Evolutionary conservation across 139 green algal genomes (phyloP), one percentile per base, ranked within the genome.

Genomic region (Chlamydomonas sp.): DNA sequence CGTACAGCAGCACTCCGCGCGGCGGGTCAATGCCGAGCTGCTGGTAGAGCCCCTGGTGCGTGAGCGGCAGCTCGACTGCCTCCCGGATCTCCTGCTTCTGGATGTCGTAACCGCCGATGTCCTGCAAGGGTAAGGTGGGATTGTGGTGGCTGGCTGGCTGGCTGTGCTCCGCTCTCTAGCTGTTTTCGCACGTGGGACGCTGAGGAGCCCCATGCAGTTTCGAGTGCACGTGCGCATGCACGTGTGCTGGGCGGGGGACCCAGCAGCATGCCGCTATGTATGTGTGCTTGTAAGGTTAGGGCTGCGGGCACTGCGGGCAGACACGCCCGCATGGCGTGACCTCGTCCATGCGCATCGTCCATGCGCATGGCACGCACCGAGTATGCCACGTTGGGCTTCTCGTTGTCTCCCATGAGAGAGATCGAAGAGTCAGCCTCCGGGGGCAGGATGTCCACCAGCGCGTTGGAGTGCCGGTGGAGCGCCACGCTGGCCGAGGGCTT

Each of bases 71-170:
- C 88, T 99, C 95, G 62, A 99, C 95, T 30, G 95, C 95, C 81
- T 99, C 95, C 37, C 89, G 84, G 76, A 99, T 99, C 79, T 99
- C 95, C 83, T 99, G 95, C 77, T 98, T 98, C 83, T 99, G 95
- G 48, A 96, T 93, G 76, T 99, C 95, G 62, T 95, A 87, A 26
- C 95, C 95, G 58, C 95, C 95, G 72, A 99, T 97, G 79, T 99
- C 95, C 77, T 92, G 76, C n/a, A n/a, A n/a, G n/a, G n/a, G n/a
- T n/a, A n/a, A n/a, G n/a, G n/a, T n/a, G n/a, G n/a, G n/a, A n/a
- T n/a, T n/a, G n/a, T n/a, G n/a, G n/a, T n/a, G n/a, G n/a, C n/a
- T n/a, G n/a, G n/a, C n/a, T n/a, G n/a, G n/a, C n/a, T n/a, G n/a
- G n/a, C n/a, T n/a, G n/a, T n/a, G n/a, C n/a, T n/a, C n/a, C n/a